Conservation (phyloP, 805 yeast genomes). For the Pichia cabralensis region DNA sequence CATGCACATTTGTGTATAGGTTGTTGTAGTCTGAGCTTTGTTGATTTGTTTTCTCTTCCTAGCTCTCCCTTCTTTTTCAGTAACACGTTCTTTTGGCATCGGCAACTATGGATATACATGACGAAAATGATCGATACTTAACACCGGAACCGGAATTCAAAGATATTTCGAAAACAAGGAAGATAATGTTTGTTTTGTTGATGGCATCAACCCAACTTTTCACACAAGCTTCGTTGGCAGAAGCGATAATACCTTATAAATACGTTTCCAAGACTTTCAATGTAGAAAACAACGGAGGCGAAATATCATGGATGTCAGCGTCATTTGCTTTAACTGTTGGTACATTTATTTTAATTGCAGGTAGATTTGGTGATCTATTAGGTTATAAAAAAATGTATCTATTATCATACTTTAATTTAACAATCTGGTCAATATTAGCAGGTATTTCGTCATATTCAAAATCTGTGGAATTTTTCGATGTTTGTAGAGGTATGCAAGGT, state of each 20-base stretch:
- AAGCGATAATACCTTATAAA: constrained; percentile 21
- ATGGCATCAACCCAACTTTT: constrained; percentile 25
- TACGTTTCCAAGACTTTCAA: constrained; percentile 24
- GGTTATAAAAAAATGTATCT: constrained; percentile 50
- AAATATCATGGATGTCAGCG: constrained; percentile 59
- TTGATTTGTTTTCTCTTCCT: too few relatives aligned
- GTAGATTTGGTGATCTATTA: constrained; percentile 62
- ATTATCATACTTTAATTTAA: constrained; percentile 45
- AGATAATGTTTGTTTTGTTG: constrained; percentile 11
- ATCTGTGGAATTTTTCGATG: constrained; percentile 39
- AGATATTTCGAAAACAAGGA: constrained; percentile 12
- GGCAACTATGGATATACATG: too few relatives aligned
- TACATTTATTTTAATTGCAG: constrained; percentile 58
- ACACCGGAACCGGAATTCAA: constrained; percentile 14
- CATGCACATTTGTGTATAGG: too few relatives aligned
- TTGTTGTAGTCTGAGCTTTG: too few relatives aligned
- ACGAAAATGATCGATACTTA: too few relatives aligned
- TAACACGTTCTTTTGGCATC: too few relatives aligned
- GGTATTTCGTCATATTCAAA: constrained; percentile 47
- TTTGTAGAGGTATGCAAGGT: constrained; percentile 56
- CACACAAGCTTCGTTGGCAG: constrained; percentile 30
- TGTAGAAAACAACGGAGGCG: constrained; percentile 20
- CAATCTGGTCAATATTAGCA: constrained; percentile 48
- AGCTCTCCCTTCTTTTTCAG: too few relatives aligned
- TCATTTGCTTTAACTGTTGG: constrained; percentile 65